Evolutionary conservation across 1,284 basidiomycete genomes (phyloP).

Genomic region (Cutaneotrichosporon sp.): DNA sequence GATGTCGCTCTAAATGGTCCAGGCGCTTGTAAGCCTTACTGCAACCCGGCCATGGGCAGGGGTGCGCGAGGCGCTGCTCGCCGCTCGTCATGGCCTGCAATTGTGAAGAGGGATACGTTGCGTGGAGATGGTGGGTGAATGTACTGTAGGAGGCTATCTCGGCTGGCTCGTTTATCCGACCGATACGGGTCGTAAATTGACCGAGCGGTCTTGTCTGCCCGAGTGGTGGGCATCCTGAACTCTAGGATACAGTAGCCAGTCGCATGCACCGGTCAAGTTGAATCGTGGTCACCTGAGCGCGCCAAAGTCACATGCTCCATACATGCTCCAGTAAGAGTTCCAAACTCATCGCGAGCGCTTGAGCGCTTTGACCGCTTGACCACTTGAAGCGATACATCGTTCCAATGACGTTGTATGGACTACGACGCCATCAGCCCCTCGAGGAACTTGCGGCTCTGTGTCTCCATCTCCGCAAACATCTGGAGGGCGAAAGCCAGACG

Average conservation of each 20-base stretch:
- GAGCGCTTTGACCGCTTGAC: background rate
- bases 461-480: constrained; percentile 21
- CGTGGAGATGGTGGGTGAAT: constrained; percentile 11
- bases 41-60: constrained; percentile 30
- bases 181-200: constrained; percentile 2
- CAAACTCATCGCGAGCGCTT: too few species aligned
- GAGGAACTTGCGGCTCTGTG: constrained; percentile 20
- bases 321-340: too few species aligned
- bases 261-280: background rate
- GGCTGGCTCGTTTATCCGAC: background rate
- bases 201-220: background rate
- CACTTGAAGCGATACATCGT: background rate
- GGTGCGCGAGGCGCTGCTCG: constrained; percentile 1
- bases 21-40: constrained; percentile 23
- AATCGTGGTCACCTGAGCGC: background rate
- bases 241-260: background rate
- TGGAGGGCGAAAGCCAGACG: constrained; percentile 21
- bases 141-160: background rate
- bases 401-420: background rate
- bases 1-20: constrained; percentile 30
- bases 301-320: background rate
- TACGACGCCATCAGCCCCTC: constrained; percentile 14
- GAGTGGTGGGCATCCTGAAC: background rate
- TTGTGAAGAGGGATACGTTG: background rate
- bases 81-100: constrained; percentile 1